Conservation (phyloP, 2,329 filamentous ascomycete genomes). For the Coniochaeta sp. region DNA sequence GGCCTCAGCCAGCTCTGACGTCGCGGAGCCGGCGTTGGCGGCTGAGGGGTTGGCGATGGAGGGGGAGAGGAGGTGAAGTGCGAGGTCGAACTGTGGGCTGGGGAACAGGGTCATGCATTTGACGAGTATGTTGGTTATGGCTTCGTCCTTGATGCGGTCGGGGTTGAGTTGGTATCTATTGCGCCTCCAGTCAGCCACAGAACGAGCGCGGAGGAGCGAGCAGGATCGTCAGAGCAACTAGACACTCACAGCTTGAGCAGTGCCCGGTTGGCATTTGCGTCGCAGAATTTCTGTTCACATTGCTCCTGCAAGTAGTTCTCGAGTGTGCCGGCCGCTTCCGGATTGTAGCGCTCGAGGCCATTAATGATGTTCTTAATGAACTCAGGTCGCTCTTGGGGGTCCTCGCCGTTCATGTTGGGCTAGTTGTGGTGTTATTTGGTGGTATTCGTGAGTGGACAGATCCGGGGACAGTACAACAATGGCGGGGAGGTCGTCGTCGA, state of each 20-base stretch:
- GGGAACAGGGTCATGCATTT: constrained; percentile 97
- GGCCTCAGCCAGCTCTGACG: constrained; percentile 74
- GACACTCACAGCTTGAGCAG: constrained; percentile 87
- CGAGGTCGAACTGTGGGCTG: constrained; percentile 87
- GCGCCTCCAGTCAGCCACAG: neutral
- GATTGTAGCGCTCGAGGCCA: constrained; percentile 97
- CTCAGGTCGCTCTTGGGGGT: constrained; percentile 84
- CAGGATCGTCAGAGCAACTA: constrained; percentile 1
- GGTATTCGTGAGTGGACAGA: neutral
- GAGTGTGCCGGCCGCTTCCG: constrained; percentile 86
- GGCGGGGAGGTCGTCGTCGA: constrained; percentile 1
- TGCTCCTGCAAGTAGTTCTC: constrained; percentile 92
- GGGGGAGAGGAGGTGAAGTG: constrained; percentile 86
- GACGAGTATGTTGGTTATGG: constrained; percentile 97
- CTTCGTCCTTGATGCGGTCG: constrained; percentile 92
- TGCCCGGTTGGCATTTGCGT: constrained; percentile 94
- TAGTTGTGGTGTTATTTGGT: constrained; percentile 22
- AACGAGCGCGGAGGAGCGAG: neutral
- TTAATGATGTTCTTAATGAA: constrained; percentile 91
- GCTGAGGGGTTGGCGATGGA: constrained; percentile 63
- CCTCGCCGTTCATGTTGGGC: constrained; percentile 63
- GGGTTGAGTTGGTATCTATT: constrained; percentile 98
- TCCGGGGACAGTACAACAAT: neutral
- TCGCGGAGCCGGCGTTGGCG: constrained; percentile 32
- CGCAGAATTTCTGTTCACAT: constrained; percentile 90